These are phyloP conservation scores for Debaryomycetaceae sp. DNA, from an alignment of 1,139 yeast genomes.

Conservation along the genomic window DNA sequence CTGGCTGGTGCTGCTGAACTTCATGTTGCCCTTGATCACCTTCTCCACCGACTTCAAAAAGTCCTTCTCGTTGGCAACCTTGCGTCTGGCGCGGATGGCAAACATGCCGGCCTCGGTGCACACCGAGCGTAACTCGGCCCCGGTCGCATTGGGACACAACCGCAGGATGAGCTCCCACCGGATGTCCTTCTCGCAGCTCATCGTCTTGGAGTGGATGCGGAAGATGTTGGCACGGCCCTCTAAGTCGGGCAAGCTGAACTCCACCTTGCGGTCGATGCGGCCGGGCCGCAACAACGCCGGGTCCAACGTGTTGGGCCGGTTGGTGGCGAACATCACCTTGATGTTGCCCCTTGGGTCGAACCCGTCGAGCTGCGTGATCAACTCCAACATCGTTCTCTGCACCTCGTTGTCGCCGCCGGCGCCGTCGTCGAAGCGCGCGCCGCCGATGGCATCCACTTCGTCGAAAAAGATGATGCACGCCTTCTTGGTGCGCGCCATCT, in stretches of 20 bases:
- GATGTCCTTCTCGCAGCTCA: constrained; percentile 95
- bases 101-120: constrained; percentile 99
- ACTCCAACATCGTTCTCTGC: constrained; percentile 97
- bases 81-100: constrained; percentile 96
- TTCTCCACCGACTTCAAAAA: constrained; percentile 96
- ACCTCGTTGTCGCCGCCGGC: constrained; percentile 99
- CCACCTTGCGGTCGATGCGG: constrained; percentile 96
- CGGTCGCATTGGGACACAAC: constrained; percentile 95
- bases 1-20: constrained; percentile 93
- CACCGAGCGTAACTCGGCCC: constrained; percentile 95
- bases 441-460: constrained; percentile 98
- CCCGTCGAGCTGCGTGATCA: constrained; percentile 95
- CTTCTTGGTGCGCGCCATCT: constrained; percentile 97
- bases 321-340: constrained; percentile 98
- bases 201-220: constrained; percentile 93
- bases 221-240: constrained; percentile 97
- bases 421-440: constrained; percentile 98
- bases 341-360: constrained; percentile 98
- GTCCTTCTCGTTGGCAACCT: constrained; percentile 96
- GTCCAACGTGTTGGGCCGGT: constrained; percentile 95
- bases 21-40: constrained; percentile 97
- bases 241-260: constrained; percentile 90
- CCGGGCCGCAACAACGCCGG: constrained; percentile 98
- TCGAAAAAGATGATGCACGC: constrained; percentile 96
- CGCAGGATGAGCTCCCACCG: constrained; percentile 98